phyloP scores from a whole-genome alignment of 306 rosid genomes.

The Inga oerstediana region DNA sequence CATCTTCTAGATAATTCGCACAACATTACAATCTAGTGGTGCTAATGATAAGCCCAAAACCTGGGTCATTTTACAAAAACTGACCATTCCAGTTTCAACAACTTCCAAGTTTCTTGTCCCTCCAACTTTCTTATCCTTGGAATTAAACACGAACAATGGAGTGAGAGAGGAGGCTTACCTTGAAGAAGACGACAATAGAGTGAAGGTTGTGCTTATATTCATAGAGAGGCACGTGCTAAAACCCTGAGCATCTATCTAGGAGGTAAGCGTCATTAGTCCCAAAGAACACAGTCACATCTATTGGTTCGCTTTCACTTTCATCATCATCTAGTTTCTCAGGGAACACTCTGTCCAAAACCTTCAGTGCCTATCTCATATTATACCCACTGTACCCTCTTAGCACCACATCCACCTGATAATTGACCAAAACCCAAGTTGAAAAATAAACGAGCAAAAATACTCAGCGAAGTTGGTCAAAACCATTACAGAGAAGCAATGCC shows the following conservation, averaged over 20 bases:
- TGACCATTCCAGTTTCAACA: conserved; percentile 34
- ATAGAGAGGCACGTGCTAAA: conserved; percentile 73
- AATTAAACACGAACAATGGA: neutral
- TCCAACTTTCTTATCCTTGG: conserved; percentile 2
- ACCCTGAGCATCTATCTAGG: conserved; percentile 64
- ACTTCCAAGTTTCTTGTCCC: too few relatives aligned
- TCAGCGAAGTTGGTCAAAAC: neutral
- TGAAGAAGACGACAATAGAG: conserved; percentile 64
- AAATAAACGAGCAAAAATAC: neutral
- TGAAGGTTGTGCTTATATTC: conserved; percentile 73
- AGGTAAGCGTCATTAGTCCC: conserved; percentile 38
- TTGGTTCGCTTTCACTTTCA: conserved; percentile 23
- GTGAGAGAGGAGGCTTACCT: conserved; percentile 46
- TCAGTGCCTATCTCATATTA: conserved; percentile 78
- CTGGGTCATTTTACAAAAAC: neutral
- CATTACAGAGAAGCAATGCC: neutral
- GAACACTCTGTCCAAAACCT: conserved; percentile 71
- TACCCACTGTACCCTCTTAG: conserved; percentile 79
- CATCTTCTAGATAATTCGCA: conserved; percentile 2
- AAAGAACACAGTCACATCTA: too few relatives aligned
- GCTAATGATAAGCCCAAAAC: conserved; percentile 35
- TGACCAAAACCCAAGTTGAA: neutral
- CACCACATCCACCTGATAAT: neutral
- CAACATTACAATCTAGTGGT: neutral
- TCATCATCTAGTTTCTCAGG: conserved; percentile 39